Conservation (phyloP, 805 yeast genomes). For the Priceomyces haplophilus region DNA sequence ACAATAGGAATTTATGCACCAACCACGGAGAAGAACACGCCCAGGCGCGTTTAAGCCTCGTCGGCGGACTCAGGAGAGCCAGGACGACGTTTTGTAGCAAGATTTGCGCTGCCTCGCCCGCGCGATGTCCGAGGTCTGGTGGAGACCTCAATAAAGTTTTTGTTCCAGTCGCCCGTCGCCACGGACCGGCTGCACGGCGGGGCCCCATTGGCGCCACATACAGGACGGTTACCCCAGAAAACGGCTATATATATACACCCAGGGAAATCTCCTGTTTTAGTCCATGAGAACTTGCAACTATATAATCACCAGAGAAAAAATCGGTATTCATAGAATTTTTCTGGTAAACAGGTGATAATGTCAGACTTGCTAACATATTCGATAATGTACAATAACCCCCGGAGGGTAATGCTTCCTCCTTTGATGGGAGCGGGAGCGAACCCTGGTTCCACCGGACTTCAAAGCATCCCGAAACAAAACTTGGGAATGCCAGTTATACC, state of each 20-base stretch:
- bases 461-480: neutral
- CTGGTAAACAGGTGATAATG: neutral
- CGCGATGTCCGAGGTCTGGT: neutral
- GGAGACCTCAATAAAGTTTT: neutral
- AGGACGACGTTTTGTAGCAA: too few species aligned
- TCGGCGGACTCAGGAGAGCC: too few species aligned
- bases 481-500: neutral
- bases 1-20: too few species aligned
- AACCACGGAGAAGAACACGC: too few species aligned
- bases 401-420: constrained; percentile 4
- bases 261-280: neutral
- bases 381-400: constrained; percentile 27
- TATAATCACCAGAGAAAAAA: constrained; percentile 1
- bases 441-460: neutral
- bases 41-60: too few species aligned
- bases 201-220: neutral
- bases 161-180: neutral
- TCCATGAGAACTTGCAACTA: constrained; percentile 9
- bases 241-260: neutral
- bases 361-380: constrained; percentile 37
- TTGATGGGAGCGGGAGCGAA: constrained; percentile 1
- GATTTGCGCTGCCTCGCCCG: too few species aligned
- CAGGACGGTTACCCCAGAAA: constrained; percentile 3
- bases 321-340: too few species aligned
- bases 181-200: constrained; percentile 1